Base-by-base conservation (phyloP, 2,329 filamentous ascomycete species). In the Raffaelea deltoideospora region DNA sequence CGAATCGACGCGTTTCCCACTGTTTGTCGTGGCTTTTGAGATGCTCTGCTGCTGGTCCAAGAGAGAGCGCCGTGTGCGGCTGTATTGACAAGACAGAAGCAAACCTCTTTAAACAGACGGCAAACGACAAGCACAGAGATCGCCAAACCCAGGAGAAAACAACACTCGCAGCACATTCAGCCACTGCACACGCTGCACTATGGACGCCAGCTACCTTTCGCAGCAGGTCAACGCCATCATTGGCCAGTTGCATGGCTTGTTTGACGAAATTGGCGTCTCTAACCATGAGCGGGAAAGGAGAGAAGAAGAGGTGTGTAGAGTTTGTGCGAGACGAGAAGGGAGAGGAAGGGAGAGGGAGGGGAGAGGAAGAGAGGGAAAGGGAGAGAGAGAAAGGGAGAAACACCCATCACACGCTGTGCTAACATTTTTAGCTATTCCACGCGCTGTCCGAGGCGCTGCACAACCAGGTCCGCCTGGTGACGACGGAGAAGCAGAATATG, bases 241-340 rank as follows among this genome's bases (percentile, higher is more conserved):
- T 55, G 76, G 75, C 57, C 86, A 95, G 60, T 72, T 98, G 42
- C 88, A 96, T 60, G 82, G 81, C 46, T 72, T 96, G 40, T 98
- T 95, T 53, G 90, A 98, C 57, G 88, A 98, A 55, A 98, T 98
- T 52, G 90, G 90, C 41, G 82, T 98, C n/a, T 75, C 88, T 21
- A 76, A 65, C 51, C 86, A 94, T 75, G 90, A 96, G 58, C 81
- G 90, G 52, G 86, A 96, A 54, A 69, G 74, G 34, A 72, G 90
- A 50, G 88, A 96, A 55, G 73, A 83, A 54, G 85, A 95, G 76
- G 87, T 92, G 64, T n/a, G n/a, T n/a, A n/a, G n/a, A n/a, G n/a
- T n/a, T n/a, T n/a, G n/a, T n/a, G n/a, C n/a, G n/a, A n/a, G n/a
- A n/a, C n/a, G n/a, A n/a, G n/a, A n/a, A n/a, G n/a, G n/a, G n/a